Conservation (phyloP, 768 basidiomycete genomes). For the Daedaleopsis sinensis region DNA sequence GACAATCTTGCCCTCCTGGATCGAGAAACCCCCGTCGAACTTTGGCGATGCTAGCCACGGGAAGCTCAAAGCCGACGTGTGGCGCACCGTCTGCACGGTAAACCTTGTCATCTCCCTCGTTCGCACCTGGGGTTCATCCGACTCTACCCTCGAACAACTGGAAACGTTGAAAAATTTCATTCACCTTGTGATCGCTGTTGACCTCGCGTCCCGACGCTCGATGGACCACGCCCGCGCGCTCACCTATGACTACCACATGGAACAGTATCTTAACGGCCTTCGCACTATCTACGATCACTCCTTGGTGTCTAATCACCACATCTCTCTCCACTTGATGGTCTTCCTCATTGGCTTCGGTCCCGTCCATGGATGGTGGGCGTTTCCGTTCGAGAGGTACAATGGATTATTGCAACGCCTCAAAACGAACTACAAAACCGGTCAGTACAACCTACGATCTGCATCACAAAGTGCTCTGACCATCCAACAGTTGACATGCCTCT, state of each 20-base stretch:
- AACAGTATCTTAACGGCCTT: neutral
- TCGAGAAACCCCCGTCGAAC: conserved; percentile 12
- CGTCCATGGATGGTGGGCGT: conserved; percentile 26
- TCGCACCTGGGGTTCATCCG: conserved; percentile 36
- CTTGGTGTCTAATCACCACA: conserved; percentile 35
- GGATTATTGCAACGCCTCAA: conserved; percentile 25
- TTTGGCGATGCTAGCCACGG: conserved; percentile 17
- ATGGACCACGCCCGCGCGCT: neutral
- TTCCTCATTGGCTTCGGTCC: conserved; percentile 35
- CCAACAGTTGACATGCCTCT: neutral
- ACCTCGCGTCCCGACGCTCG: neutral
- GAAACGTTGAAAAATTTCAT: conserved; percentile 1
- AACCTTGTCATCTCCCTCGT: conserved; percentile 40
- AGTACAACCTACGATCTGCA: neutral
- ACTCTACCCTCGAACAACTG: conserved; percentile 3
- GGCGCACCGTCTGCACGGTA: conserved; percentile 37
- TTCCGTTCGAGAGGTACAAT: conserved; percentile 35
- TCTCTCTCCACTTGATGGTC: conserved; percentile 33
- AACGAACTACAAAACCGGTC: conserved; percentile 30
- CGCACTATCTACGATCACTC: neutral
- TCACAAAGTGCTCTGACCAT: too few species aligned
- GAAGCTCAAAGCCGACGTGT: conserved; percentile 30
- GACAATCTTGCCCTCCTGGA: conserved; percentile 17
- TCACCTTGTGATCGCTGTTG: conserved; percentile 1
- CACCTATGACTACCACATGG: neutral